Conservation (phyloP, 495 filamentous ascomycete species). For the Apiosordaria backusii region DNA sequence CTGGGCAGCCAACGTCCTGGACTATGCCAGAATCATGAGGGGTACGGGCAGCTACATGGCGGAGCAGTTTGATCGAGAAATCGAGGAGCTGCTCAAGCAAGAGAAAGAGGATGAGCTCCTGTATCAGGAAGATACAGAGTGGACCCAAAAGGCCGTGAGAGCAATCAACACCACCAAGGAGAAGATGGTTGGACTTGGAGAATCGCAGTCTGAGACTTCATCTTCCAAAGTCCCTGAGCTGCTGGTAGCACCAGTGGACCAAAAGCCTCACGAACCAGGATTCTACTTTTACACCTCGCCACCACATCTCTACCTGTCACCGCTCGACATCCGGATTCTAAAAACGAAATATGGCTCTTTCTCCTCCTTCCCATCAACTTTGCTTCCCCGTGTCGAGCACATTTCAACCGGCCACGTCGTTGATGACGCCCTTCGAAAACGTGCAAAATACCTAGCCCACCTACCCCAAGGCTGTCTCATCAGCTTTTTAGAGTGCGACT, state of each 20-base stretch:
- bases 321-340: constrained; percentile 92
- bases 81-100: constrained; percentile 67
- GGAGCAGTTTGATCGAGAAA: constrained; percentile 72
- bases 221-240: constrained; percentile 1
- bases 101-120: constrained; percentile 86
- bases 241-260: constrained; percentile 3
- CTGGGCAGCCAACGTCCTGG: constrained; percentile 85
- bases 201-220: constrained; percentile 10
- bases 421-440: constrained; percentile 82
- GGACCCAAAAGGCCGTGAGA: constrained; percentile 78
- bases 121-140: constrained; percentile 89
- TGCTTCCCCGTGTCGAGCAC: constrained; percentile 87
- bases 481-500: constrained; percentile 92
- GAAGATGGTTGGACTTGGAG: constrained; percentile 49
- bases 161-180: constrained; percentile 68
- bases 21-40: constrained; percentile 95
- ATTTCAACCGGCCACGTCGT: constrained; percentile 88
- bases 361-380: constrained; percentile 76
- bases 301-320: constrained; percentile 87
- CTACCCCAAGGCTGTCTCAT: constrained; percentile 91
- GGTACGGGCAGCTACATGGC: constrained; percentile 86
- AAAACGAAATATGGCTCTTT: constrained; percentile 87
- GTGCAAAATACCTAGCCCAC: constrained; percentile 87
- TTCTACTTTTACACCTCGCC: constrained; percentile 91
- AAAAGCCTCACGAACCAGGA: constrained; percentile 34